Base-by-base conservation (phyloP, 2,329 filamentous ascomycete species). In the Knoxdaviesia capensis region DNA sequence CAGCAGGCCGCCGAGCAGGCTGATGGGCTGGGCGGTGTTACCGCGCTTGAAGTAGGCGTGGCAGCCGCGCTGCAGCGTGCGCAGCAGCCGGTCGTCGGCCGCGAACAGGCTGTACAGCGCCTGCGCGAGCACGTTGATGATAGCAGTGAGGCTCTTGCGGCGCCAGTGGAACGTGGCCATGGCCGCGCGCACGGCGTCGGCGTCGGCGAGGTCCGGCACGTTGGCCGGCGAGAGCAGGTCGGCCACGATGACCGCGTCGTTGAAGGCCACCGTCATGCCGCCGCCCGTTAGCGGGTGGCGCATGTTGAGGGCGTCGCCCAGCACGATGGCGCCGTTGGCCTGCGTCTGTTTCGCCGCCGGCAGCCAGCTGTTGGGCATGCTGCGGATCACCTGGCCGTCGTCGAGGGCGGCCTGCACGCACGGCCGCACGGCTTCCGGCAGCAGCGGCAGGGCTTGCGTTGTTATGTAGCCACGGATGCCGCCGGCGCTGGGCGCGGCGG, bases 271-370 rank as follows among this genome's bases (percentile, higher is more conserved):
- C 0, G 88, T 96, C 90, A 98, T 98, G 51, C 90, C 90, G 49
- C 90, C 90, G 42, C 90, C 90, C 0, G 90, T 98, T 8, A 98
- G 69, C 2, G 90, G 90, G 61, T 98, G 90, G n/a, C 90, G 82
- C 90, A 98, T 98, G 65, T 98, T 98, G 69, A 93, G 79, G 9
- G 90, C 88, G 56, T 98, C 90, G 45, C 90, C 90, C 6, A 96
- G 69, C 34, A 98, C 65, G 40, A 94, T 68, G 46, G 94, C 71
- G 54, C 82, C 80, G 38, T 59, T 59, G 38, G 54, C 46, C 38
- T 41, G 40, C 4, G 53, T 52, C 46, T 80, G 81, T 38, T 60
- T 62, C 1, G 75, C 71, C 0, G 90, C 75, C 5, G 90, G 87
- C 3, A 98, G 73, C 68, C 82, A 98, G 46, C 80, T 88, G 61